Evolutionary conservation across 2,329 filamentous ascomycete species (phyloP).

Genomic region (Fusarium sacchari): DNA sequence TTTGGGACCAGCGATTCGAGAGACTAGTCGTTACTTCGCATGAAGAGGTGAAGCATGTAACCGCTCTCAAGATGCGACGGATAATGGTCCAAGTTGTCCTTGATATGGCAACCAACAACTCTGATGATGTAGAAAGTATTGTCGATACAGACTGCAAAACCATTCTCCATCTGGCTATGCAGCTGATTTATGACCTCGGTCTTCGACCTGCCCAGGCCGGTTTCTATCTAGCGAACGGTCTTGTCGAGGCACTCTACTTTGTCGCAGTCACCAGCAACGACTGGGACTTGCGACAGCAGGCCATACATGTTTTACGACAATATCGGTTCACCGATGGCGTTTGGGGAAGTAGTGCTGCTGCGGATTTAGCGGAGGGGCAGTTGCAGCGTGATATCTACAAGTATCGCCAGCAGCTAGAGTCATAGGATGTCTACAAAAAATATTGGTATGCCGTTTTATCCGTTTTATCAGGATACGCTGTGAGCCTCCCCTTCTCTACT

Average conservation of each 20-base stretch:
- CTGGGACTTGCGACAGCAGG: not conserved
- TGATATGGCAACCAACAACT: rapidly evolving
- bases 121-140: rapidly evolving
- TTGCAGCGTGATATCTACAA: not conserved
- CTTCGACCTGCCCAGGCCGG: not conserved
- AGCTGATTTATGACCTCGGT: rapidly evolving
- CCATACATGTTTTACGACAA: rapidly evolving
- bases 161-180: not conserved
- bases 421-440: rapidly evolving
- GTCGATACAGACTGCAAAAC: not conserved
- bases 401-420: not conserved
- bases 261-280: not conserved
- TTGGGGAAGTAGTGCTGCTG: not conserved
- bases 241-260: not conserved
- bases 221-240: rapidly evolving
- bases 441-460: too few species aligned
- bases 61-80: not conserved
- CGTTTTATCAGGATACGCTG: rapidly evolving
- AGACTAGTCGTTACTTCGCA: rapidly evolving
- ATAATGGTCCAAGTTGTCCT: not conserved
- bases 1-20: not conserved
- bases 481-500: rapidly evolving
- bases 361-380: not conserved
- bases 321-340: not conserved
- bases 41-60: not conserved